Evolutionary conservation across 495 filamentous ascomycete species (phyloP).

Genomic region (Annulohypoxylon nitens): DNA sequence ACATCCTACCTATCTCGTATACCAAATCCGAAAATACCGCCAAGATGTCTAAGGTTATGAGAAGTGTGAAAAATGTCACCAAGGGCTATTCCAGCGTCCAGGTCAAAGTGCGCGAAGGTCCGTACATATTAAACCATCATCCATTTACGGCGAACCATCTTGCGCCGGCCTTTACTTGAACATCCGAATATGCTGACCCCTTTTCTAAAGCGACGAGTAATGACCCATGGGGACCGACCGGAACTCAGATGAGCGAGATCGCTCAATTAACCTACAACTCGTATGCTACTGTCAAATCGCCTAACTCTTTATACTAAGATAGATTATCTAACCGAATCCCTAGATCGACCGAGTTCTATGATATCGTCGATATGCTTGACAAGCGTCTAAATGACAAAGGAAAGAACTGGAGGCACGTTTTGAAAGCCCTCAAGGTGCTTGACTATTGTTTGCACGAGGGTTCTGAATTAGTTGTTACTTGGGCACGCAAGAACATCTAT

Average conservation of each 20-base stretch:
- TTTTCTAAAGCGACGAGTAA: slow-evolving; percentile 87
- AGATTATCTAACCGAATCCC: slow-evolving; percentile 22
- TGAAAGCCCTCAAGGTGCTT: slow-evolving; percentile 97
- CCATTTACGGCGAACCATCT: neutral
- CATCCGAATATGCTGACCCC: slow-evolving; percentile 42
- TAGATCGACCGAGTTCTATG: slow-evolving; percentile 97
- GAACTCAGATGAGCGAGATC: slow-evolving; percentile 99
- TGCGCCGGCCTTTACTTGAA: neutral
- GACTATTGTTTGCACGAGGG: slow-evolving; percentile 99
- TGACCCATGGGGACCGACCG: slow-evolving; percentile 98
- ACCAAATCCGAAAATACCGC: slow-evolving; percentile 38
- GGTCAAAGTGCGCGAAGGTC: slow-evolving; percentile 99
- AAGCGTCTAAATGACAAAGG: slow-evolving; percentile 99
- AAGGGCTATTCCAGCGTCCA: slow-evolving; percentile 98
- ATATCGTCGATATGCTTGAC: slow-evolving; percentile 99
- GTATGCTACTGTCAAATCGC: slow-evolving; percentile 65
- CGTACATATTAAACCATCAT: slow-evolving; percentile 52
- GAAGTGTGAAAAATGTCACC: slow-evolving; percentile 99
- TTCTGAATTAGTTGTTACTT: slow-evolving; percentile 95
- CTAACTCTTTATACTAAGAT: neutral
- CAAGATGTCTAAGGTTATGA: slow-evolving; percentile 95
- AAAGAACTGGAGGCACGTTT: slow-evolving; percentile 99
- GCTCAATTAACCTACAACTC: slow-evolving; percentile 96
- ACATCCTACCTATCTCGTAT: slow-evolving; percentile 8
- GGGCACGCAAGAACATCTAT: slow-evolving; percentile 97